Evolutionary conservation across 2,329 filamentous ascomycete genomes (phyloP), one percentile per base, ranked within the genome.

Genomic region (Colletotrichum liaoningense): DNA sequence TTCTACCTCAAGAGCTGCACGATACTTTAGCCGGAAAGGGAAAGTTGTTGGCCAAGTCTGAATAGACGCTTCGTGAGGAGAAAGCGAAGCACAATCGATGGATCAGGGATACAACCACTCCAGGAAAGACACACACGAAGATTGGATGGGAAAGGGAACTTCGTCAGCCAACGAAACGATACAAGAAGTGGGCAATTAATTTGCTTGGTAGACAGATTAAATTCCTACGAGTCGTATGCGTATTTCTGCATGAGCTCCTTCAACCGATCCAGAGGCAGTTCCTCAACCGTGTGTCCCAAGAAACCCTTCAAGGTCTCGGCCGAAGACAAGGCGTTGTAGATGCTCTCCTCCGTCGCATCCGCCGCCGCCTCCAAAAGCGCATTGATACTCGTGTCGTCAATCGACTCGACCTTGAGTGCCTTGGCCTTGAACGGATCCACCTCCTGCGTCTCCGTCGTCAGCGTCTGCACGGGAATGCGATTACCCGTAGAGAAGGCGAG

Each of bases 401-500:
- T 80, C 58, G 88, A 82, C 42, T 88, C 82, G 0, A 89, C 81
- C 0, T 78, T 72, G 59, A 83, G 42, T 6, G 82, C 73, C 4
- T 75, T 78, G 5, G 86, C 81, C 75, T 81, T 82, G 73, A 81
- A 84, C 1, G 82, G 81, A 49, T 90, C 84, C 5, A 85, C 81
- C 28, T 81, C 80, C 24, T 55, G 30, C 35, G 74, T 67, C 26
- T 74, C 76, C 75, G 74, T 78, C 3, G 74, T 78, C n/a, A 82
- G 76, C 5, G 80, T 82, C 76, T 87, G 85, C 49, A 87, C 83
- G 2, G 83, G 81, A 1, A 90, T 81, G 56, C 84, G 82, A 72
- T 88, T 90, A 6, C 84, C 91, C 0, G 91, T 93, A 8, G 90
- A 93, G 72, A 93, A 89, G 4, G 91, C 91, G 2, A 93, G 83